Conservation (phyloP, 2,329 filamentous ascomycete species). For the Xylaria sp. region DNA sequence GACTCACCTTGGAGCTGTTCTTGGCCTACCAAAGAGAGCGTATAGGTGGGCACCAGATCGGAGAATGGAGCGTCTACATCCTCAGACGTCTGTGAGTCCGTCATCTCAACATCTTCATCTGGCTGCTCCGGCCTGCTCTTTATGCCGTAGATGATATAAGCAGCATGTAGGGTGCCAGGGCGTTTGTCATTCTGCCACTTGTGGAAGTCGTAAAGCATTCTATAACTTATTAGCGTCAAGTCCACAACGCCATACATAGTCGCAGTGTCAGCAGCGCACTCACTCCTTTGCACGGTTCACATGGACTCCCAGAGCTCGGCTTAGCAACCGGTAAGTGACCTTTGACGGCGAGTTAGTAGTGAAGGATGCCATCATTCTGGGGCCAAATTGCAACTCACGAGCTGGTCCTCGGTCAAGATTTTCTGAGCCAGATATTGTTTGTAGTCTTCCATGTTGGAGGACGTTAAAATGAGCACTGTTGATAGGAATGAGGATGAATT, state of each 20-base stretch:
- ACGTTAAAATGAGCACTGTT: neutral
- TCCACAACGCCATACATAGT: conserved; percentile 19
- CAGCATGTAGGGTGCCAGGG: conserved; percentile 82
- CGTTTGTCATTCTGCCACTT: conserved; percentile 78
- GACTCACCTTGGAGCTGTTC: conserved; percentile 73
- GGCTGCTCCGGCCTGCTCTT: conserved; percentile 58
- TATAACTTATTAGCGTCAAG: conserved; percentile 51
- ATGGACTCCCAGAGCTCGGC: conserved; percentile 83
- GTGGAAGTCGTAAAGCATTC: conserved; percentile 90
- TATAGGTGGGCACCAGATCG: conserved; percentile 64
- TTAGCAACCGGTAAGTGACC: conserved; percentile 89
- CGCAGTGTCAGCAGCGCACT: conserved; percentile 65
- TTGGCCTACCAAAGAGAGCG: conserved; percentile 75
- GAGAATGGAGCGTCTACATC: conserved; percentile 50
- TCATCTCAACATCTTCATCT: conserved; percentile 75
- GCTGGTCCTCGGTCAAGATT: conserved; percentile 78
- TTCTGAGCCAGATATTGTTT: conserved; percentile 78
- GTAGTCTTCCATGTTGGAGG: conserved; percentile 66
- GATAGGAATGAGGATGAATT: neutral
- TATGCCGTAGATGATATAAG: conserved; percentile 85
- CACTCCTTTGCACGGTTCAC: conserved; percentile 92
- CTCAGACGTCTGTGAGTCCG: conserved; percentile 69
- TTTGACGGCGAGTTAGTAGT: conserved; percentile 58
- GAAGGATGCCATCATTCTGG: neutral
- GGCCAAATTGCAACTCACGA: conserved; percentile 63